phyloP scores from a whole-genome alignment of 768 basidiomycete genomes.

The Phylloporus arenicola region DNA sequence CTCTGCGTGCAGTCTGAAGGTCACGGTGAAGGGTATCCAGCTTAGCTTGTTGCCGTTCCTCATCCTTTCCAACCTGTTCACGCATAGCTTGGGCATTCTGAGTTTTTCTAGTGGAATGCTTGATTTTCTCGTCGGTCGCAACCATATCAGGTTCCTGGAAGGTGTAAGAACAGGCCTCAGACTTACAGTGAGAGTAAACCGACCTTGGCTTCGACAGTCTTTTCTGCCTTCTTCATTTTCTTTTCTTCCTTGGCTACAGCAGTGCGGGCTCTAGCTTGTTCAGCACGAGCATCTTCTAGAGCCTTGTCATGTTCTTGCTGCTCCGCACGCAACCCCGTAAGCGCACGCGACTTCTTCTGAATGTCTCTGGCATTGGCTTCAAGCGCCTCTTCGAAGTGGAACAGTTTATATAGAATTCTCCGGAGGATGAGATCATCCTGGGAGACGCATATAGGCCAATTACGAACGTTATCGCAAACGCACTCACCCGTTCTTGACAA shows the following conservation, averaged over 20 bases:
- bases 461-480: not conserved
- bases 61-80: slow-evolving; percentile 62
- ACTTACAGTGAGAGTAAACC: slow-evolving; percentile 8
- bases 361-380: slow-evolving; percentile 67
- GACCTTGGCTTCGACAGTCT: slow-evolving; percentile 79
- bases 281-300: slow-evolving; percentile 67
- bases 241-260: slow-evolving; percentile 80
- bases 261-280: slow-evolving; percentile 73
- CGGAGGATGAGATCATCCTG: slow-evolving; percentile 80
- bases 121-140: slow-evolving; percentile 79
- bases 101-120: slow-evolving; percentile 75
- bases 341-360: slow-evolving; percentile 63
- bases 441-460: slow-evolving; percentile 3
- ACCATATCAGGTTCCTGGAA: slow-evolving; percentile 78
- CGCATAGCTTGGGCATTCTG: slow-evolving; percentile 60
- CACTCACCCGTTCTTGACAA: slow-evolving; percentile 63
- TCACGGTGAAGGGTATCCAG: slow-evolving; percentile 59
- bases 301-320: slow-evolving; percentile 66
- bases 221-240: slow-evolving; percentile 86
- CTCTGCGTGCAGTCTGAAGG: slow-evolving; percentile 55
- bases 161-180: not conserved
- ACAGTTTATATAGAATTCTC: slow-evolving; percentile 83
- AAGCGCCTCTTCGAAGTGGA: slow-evolving; percentile 82
- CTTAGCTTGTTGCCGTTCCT: slow-evolving; percentile 44
- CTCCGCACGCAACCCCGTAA: slow-evolving; percentile 62